Evolutionary conservation across 352 stramenopile genomes (phyloP).

Genomic region (Pythium volutum): DNA sequence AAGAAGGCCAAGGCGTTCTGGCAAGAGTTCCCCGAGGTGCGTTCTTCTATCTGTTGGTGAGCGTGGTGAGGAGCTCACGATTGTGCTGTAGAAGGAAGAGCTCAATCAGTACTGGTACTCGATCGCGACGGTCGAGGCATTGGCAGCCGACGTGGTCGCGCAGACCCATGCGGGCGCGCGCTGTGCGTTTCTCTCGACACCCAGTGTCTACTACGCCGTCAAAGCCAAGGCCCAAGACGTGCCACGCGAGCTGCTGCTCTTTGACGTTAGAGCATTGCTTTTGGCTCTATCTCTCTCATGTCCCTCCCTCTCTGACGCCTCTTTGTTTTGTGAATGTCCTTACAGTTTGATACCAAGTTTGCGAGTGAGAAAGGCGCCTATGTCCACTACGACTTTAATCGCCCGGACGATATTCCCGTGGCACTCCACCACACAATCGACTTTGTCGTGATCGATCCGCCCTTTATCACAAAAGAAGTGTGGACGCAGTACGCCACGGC

Average conservation of each 20-base stretch:
- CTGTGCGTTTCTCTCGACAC: slow-evolving; percentile 93
- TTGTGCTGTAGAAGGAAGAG: slow-evolving; percentile 77
- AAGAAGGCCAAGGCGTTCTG: slow-evolving; percentile 45
- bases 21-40: slow-evolving; percentile 66
- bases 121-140: slow-evolving; percentile 72
- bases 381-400: slow-evolving; percentile 90
- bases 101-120: slow-evolving; percentile 98
- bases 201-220: slow-evolving; percentile 92
- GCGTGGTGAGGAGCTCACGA: too few relatives aligned
- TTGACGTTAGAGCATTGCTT: slow-evolving; percentile 85
- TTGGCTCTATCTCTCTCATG: not conserved
- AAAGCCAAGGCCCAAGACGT: slow-evolving; percentile 32
- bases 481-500: slow-evolving; percentile 88
- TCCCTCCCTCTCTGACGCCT: not conserved
- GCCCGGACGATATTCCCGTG: slow-evolving; percentile 58
- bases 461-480: slow-evolving; percentile 93
- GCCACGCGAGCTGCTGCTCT: slow-evolving; percentile 65
- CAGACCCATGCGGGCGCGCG: slow-evolving; percentile 40
- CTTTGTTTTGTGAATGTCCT: not conserved
- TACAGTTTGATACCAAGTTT: slow-evolving; percentile 86
- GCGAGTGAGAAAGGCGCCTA: slow-evolving; percentile 54
- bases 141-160: slow-evolving; percentile 59
- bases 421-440: slow-evolving; percentile 76
- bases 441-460: slow-evolving; percentile 92
- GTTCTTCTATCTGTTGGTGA: not conserved